Base-by-base conservation (phyloP, 495 filamentous ascomycete genomes). In the Articulospora tetracladia region DNA sequence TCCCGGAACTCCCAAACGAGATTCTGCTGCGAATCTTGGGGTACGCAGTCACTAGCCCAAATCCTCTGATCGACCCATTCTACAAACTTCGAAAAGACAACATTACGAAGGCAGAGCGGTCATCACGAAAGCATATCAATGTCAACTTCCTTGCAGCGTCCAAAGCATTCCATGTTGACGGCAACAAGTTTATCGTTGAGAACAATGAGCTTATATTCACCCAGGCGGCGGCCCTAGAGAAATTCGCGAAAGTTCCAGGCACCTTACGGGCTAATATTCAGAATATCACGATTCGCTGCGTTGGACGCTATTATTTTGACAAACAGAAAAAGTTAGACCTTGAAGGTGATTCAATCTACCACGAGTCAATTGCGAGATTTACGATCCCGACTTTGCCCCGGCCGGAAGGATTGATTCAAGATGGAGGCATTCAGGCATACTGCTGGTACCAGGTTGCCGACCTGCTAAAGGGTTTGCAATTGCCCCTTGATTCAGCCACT, bases 191-290 rank as follows among this genome's bases (percentile, higher is more conserved):
- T 23, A 48, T 80, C 11, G 77, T 77, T 72, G 56, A 54, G 24
- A 76, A 76, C 62, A 80, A 80, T 60, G 66, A 66, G 1, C 78
- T 79, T 41, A 53, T 76, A 23, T 80, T 80, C 69, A 80, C 78
- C 1, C 73, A 62, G 47, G 69, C 69, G 13, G 66, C 69, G n/a
- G 68, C 73, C 7, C 63, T 80, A 10, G 68, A 67, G 20, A 76
- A 73, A 46, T 75, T 80, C 46, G 55, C 63, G 50, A 70, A 70
- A 19, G 55, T 78, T 26, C 60, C 66, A 34, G 23, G 70, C 2
- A 44, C 61, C 17, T 68, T 66, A 46, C 76, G 78, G 41, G 59
- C 60, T 15, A 50, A 63, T 8, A 68, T 80, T 57, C 70, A 70
- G 51, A 62, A 74, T 20, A 63, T 77, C 55, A 78, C 64, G 15